These are phyloP conservation scores for Candida glaebosa DNA, from an alignment of 805 yeast species.

Conservation along the genomic window DNA sequence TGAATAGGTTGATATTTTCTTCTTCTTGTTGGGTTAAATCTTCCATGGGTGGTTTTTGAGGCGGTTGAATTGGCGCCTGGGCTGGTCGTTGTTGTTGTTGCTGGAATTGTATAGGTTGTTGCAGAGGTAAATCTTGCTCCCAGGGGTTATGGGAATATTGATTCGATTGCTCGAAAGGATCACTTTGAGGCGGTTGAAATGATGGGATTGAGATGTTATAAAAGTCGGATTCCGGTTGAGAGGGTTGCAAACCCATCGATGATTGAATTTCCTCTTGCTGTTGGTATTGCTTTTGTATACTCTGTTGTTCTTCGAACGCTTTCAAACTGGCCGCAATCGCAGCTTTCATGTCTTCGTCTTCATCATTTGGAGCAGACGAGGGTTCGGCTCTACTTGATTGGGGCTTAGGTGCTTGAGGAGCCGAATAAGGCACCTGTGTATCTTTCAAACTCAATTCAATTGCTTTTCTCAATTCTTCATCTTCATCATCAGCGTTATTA, in stretches of 20 bases:
- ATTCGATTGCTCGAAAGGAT: slow-evolving; percentile 5
- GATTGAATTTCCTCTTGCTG: slow-evolving; percentile 6
- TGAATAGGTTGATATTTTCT: slow-evolving; percentile 63
- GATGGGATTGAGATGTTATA: slow-evolving; percentile 27
- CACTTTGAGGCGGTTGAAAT: slow-evolving; percentile 6
- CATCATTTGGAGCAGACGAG: slow-evolving; percentile 39
- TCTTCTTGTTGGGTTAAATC: slow-evolving; percentile 61
- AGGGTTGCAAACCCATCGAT: slow-evolving; percentile 12
- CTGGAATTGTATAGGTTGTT: slow-evolving; percentile 5
- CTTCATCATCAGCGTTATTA: slow-evolving; percentile 20
- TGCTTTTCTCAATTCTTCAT: slow-evolving; percentile 74
- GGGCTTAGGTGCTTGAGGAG: slow-evolving; percentile 5
- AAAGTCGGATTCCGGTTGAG: slow-evolving; percentile 19
- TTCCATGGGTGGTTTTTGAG: slow-evolving; percentile 14
- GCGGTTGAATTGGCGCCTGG: slow-evolving; percentile 9
- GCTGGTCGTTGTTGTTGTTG: slow-evolving; percentile 6
- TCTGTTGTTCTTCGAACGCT: slow-evolving; percentile 52
- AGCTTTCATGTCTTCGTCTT: slow-evolving; percentile 80
- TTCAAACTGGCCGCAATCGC: slow-evolving; percentile 90
- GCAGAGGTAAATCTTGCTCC: slow-evolving; percentile 7
- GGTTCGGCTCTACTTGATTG: slow-evolving; percentile 17
- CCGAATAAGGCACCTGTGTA: slow-evolving; percentile 16
- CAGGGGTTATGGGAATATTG: slow-evolving; percentile 1
- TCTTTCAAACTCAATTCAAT: slow-evolving; percentile 76
- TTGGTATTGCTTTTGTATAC: slow-evolving; percentile 9